These are phyloP conservation scores for Calonectria pauciramosa DNA, from an alignment of 2,329 filamentous ascomycete genomes.

Conservation along the genomic window DNA sequence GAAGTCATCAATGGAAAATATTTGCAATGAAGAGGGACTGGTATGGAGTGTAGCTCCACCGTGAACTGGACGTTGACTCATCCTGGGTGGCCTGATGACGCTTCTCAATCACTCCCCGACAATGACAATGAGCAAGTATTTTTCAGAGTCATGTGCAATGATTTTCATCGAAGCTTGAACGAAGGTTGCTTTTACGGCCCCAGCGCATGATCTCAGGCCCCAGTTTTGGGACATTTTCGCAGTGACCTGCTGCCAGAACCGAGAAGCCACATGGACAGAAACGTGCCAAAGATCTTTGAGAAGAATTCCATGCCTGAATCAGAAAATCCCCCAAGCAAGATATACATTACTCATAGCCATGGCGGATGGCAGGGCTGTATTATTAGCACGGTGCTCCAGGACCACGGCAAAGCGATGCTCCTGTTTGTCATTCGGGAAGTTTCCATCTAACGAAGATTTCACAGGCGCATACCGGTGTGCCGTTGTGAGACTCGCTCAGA, in stretches of 20 bases:
- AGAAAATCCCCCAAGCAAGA: not conserved
- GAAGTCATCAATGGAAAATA: not conserved
- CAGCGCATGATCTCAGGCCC: not conserved
- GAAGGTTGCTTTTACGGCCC: not conserved
- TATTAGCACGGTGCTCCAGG: not conserved
- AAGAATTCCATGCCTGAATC: not conserved
- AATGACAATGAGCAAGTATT: not conserved
- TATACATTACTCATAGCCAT: not conserved
- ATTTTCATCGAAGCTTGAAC: not conserved
- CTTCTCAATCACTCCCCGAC: not conserved
- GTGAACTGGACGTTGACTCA: not conserved
- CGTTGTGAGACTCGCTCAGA: not conserved
- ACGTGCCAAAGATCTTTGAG: not conserved
- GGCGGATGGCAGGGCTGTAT: not conserved
- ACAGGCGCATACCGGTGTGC: not conserved
- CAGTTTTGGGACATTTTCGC: not conserved
- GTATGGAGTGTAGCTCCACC: not conserved
- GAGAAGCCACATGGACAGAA: not conserved
- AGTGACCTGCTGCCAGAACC: not conserved
- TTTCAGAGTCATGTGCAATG: not conserved
- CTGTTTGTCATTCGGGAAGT: not conserved
- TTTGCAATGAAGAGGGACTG: not conserved
- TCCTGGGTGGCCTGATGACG: not conserved
- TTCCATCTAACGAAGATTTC: not conserved
- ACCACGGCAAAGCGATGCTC: not conserved